Evolutionary conservation across 2,329 filamentous ascomycete genomes (phyloP).

Genomic region (Diaporthe sp.): DNA sequence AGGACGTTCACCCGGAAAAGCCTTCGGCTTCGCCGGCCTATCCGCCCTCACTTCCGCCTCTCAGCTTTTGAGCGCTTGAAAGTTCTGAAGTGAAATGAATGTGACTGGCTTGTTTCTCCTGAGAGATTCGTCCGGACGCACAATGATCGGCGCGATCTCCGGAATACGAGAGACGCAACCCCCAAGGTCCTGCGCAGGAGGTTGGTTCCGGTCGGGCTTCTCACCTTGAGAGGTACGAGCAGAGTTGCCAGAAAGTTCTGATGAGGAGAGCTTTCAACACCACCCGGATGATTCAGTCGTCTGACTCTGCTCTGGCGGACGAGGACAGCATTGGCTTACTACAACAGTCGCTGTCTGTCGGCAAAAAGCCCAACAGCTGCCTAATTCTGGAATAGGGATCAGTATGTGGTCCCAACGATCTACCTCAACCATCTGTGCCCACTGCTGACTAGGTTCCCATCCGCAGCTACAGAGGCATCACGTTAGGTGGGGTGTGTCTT

Average conservation of each 20-base stretch:
- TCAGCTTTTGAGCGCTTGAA: neutral
- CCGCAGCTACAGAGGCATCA: neutral
- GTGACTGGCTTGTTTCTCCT: neutral
- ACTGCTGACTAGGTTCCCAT: neutral
- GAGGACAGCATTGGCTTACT: neutral
- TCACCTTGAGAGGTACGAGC: neutral
- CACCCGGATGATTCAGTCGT: neutral
- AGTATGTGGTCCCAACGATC: neutral
- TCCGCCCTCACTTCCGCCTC: constrained; percentile 15
- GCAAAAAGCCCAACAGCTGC: neutral
- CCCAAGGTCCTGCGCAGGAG: neutral
- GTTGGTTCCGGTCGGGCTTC: neutral
- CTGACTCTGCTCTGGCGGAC: neutral
- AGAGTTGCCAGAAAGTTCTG: neutral
- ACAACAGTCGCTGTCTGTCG: neutral
- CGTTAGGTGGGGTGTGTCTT: neutral
- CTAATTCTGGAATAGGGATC: neutral
- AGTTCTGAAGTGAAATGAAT: neutral
- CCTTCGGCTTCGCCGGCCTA: constrained; percentile 7
- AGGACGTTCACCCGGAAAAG: constrained; percentile 6
- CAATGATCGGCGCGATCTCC: neutral
- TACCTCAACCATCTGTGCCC: neutral
- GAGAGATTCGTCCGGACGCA: neutral
- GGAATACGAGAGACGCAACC: neutral
- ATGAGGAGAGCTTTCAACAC: neutral